phyloP scores from a whole-genome alignment of 768 basidiomycete species.

The Termitomyces sp. region DNA sequence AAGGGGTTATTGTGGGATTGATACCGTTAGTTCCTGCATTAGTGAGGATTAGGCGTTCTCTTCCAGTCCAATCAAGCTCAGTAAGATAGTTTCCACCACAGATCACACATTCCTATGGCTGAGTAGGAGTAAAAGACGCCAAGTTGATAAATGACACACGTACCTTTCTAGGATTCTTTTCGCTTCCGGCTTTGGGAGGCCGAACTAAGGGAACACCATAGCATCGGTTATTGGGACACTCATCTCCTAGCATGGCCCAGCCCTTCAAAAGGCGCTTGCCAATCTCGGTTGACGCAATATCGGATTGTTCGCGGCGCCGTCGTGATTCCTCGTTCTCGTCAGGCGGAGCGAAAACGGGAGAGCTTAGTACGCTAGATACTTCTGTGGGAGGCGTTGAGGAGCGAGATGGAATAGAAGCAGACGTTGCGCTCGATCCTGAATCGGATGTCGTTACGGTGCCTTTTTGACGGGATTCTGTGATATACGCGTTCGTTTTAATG shows the following conservation, averaged over 20 bases:
- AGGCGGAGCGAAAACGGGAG: slow-evolving; percentile 59
- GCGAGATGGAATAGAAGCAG: slow-evolving; percentile 48
- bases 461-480: slow-evolving; percentile 8
- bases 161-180: slow-evolving; percentile 61
- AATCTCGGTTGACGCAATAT: slow-evolving; percentile 73
- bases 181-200: slow-evolving; percentile 57
- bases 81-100: slow-evolving; percentile 57
- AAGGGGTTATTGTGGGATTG: not conserved
- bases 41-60: slow-evolving; percentile 35
- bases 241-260: slow-evolving; percentile 88
- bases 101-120: slow-evolving; percentile 67
- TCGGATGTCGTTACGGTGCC: slow-evolving; percentile 14
- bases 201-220: slow-evolving; percentile 82
- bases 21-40: not conserved
- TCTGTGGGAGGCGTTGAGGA: slow-evolving; percentile 79
- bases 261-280: slow-evolving; percentile 73
- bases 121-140: not conserved
- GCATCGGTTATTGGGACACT: slow-evolving; percentile 65
- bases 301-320: slow-evolving; percentile 74
- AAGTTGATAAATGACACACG: slow-evolving; percentile 19
- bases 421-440: slow-evolving; percentile 35
- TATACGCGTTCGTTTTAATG: not conserved
- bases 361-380: slow-evolving; percentile 52
- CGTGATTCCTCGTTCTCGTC: slow-evolving; percentile 59
- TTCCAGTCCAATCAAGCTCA: slow-evolving; percentile 45